Conservation (phyloP, 2,329 filamentous ascomycete species). For the Aspergillus melleus region DNA sequence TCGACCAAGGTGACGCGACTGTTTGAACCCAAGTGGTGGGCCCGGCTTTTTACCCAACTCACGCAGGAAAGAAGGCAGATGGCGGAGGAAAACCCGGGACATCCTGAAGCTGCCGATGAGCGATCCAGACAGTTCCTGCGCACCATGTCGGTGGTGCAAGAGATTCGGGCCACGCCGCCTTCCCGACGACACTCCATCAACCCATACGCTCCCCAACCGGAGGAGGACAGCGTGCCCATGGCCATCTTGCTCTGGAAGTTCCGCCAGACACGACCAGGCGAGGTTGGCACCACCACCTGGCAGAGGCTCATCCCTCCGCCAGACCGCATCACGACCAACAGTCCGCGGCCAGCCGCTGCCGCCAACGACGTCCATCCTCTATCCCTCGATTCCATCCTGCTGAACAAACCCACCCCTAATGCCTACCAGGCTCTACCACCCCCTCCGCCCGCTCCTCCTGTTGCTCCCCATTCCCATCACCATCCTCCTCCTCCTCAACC, state of each 20-base stretch:
- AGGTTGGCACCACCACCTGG: constrained; percentile 48
- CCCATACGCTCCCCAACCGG: constrained; percentile 24
- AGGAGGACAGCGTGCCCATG: constrained; percentile 38
- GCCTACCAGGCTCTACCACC: constrained; percentile 28
- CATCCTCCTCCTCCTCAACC: constrained; percentile 19
- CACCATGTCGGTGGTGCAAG: constrained; percentile 47
- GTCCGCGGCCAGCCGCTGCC: constrained; percentile 32
- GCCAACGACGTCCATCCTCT: constrained; percentile 39
- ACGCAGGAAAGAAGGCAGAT: constrained; percentile 42
- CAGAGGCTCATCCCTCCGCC: constrained; percentile 41
- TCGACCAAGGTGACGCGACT: constrained; percentile 44
- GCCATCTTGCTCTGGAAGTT: constrained; percentile 50
- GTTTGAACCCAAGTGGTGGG: constrained; percentile 50
- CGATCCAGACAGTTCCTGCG: constrained; percentile 39
- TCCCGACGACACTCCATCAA: constrained; percentile 27
- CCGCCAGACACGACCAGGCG: constrained; percentile 40
- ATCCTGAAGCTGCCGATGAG: constrained; percentile 36
- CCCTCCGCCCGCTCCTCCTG: neutral
- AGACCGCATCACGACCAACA: constrained; percentile 37
- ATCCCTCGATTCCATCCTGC: constrained; percentile 36
- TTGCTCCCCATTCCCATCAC: neutral
- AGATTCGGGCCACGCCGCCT: constrained; percentile 39
- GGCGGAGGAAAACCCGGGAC: constrained; percentile 37
- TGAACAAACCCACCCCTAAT: constrained; percentile 31
- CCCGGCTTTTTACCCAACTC: constrained; percentile 41